A percentile compares a stretch with the other conserved stretches of the same genome.
These are phyloP conservation scores for Notholithocarpus densiflorus DNA, from an alignment of 306 rosid genomes.

Conservation along the genomic window DNA sequence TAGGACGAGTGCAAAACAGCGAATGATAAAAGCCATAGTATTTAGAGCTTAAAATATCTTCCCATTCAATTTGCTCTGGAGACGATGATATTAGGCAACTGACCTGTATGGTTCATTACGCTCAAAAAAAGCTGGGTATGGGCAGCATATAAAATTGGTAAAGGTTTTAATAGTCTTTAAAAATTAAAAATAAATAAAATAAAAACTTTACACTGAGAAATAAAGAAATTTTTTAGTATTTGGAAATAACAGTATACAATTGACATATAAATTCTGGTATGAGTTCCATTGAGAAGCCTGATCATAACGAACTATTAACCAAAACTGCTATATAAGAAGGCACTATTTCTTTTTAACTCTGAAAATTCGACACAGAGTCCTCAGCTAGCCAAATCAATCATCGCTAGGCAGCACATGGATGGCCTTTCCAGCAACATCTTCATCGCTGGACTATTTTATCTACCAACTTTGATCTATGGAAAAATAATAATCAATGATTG, in stretches of 20 bases:
- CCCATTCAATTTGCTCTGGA: too few relatives aligned
- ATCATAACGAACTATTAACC: slow-evolving; percentile 14
- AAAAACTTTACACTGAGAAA: background rate
- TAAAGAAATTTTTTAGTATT: background rate
- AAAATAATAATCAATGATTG: background rate
- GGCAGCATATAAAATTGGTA: too few relatives aligned
- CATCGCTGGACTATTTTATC: slow-evolving; percentile 33
- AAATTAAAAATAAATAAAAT: background rate
- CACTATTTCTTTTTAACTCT: background rate
- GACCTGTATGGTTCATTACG: too few relatives aligned
- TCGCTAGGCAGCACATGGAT: slow-evolving; percentile 10
- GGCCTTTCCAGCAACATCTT: slow-evolving; percentile 49
- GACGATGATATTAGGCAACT: too few relatives aligned
- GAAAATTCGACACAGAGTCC: slow-evolving; percentile 1
- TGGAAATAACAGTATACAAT: slow-evolving; percentile 2
- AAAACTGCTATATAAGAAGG: slow-evolving; percentile 18
- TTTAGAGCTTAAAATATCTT: too few relatives aligned
- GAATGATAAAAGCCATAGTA: too few relatives aligned
- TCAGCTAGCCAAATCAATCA: background rate
- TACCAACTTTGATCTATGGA: slow-evolving; percentile 5
- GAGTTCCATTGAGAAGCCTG: slow-evolving; percentile 8
- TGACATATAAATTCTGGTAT: slow-evolving; percentile 9
- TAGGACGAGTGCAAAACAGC: too few relatives aligned
- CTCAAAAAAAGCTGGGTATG: too few relatives aligned
- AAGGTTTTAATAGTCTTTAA: background rate